Percentiles rank a stretch among this genome's conserved stretches.
phyloP scores from a whole-genome alignment of 495 filamentous ascomycete genomes.

The Xylaria sp. region DNA sequence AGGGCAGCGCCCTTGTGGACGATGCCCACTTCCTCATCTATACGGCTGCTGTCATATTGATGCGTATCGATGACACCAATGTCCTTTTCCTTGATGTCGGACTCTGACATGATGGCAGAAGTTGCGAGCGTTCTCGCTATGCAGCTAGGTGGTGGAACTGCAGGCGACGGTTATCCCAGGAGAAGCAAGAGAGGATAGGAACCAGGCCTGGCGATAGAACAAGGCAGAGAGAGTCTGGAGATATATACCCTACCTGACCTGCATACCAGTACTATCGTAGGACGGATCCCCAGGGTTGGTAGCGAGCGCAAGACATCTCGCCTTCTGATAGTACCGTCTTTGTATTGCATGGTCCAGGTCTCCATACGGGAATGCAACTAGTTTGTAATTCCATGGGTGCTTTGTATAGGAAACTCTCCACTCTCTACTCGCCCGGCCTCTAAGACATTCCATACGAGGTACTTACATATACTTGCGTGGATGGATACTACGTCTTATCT shows the following conservation, averaged over 20 bases:
- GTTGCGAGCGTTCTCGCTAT: background rate
- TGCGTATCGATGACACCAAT: constrained; percentile 2
- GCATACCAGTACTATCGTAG: background rate
- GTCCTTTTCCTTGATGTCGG: constrained; percentile 30
- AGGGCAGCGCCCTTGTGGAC: constrained; percentile 36
- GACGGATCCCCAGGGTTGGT: background rate
- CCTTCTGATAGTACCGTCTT: background rate
- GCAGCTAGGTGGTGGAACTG: background rate
- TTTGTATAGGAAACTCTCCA: background rate
- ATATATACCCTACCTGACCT: constrained; percentile 13
- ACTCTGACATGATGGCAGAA: constrained; percentile 23
- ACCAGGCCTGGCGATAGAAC: background rate
- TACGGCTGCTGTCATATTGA: background rate
- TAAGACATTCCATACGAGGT: background rate
- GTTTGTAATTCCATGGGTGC: constrained; percentile 1
- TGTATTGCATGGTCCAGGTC: background rate
- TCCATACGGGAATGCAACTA: background rate
- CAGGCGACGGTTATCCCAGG: background rate
- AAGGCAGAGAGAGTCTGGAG: background rate
- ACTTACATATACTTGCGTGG: background rate
- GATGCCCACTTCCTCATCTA: constrained; percentile 44
- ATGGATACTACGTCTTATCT: constrained; percentile 13
- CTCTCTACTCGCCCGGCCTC: background rate
- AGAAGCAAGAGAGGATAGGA: background rate
- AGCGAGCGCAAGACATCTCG: constrained; percentile 13